These are phyloP conservation scores for Capsicum chinense DNA, from an alignment of 257 asterid species.

Conservation along the genomic window DNA sequence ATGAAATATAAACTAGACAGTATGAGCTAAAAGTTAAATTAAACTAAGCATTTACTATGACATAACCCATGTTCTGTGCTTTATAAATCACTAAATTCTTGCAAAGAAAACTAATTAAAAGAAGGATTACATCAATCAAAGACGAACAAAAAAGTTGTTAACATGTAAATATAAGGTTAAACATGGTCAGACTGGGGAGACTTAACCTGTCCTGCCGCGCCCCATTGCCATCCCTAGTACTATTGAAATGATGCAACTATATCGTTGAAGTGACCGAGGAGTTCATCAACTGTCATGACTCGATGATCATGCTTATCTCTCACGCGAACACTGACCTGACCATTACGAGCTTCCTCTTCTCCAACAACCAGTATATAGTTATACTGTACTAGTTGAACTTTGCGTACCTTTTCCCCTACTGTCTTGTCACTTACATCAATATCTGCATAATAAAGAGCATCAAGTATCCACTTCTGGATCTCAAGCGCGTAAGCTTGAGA, in stretches of 20 bases:
- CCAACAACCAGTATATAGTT: constrained; percentile 92
- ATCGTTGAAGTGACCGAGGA: constrained; percentile 59
- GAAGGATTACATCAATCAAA: too few relatives aligned
- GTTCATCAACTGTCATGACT: constrained; percentile 60
- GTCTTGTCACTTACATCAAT: constrained; percentile 79
- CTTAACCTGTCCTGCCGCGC: too few relatives aligned
- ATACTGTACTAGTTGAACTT: constrained; percentile 89
- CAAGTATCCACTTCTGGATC: constrained; percentile 72
- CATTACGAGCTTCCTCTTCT: constrained; percentile 78
- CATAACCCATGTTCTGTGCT: too few relatives aligned
- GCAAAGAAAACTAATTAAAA: too few relatives aligned
- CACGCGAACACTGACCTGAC: constrained; percentile 81
- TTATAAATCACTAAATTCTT: too few relatives aligned
- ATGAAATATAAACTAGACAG: too few relatives aligned
- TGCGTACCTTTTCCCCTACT: constrained; percentile 86
- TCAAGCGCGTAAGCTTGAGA: constrained; percentile 71
- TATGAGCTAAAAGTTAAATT: too few relatives aligned
- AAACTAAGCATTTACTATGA: too few relatives aligned
- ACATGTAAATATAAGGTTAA: too few relatives aligned
- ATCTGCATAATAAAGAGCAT: constrained; percentile 76
- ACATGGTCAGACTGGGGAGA: too few relatives aligned
- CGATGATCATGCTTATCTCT: constrained; percentile 58
- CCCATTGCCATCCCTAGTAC: constrained; percentile 18
- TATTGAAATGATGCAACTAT: constrained; percentile 64
- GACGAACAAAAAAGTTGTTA: too few relatives aligned